A percentile compares a stretch with the other conserved stretches of the same genome.
These are phyloP conservation scores for Davidsoniella neocaledoniae DNA, from an alignment of 2,329 filamentous ascomycete species.

Conservation along the genomic window DNA sequence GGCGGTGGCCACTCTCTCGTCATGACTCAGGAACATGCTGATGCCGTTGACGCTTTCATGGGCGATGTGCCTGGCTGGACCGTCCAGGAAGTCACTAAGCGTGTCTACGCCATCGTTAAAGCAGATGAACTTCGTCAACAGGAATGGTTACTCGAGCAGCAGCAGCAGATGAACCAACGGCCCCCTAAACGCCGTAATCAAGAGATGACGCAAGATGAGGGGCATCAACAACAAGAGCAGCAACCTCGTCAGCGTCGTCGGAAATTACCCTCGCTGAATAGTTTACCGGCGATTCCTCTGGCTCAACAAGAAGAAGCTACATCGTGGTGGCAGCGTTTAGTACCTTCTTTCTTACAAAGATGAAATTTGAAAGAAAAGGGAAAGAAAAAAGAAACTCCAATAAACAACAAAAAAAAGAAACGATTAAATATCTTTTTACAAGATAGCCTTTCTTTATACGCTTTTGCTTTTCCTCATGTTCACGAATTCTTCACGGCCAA, in stretches of 20 bases:
- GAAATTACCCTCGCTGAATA: too few relatives aligned
- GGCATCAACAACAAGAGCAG: neutral
- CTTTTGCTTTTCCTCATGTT: neutral
- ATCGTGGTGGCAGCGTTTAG: slow-evolving; percentile 6
- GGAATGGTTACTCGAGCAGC: slow-evolving; percentile 8
- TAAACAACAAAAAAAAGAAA: too few relatives aligned
- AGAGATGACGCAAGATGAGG: too few relatives aligned
- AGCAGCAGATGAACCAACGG: neutral
- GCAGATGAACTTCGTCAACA: slow-evolving; percentile 10
- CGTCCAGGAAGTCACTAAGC: slow-evolving; percentile 30
- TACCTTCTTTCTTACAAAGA: slow-evolving; percentile 1
- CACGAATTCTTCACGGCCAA: neutral
- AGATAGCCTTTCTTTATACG: neutral
- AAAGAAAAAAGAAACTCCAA: too few relatives aligned
- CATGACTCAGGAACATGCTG: slow-evolving; percentile 39
- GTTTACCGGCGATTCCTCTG: too few relatives aligned
- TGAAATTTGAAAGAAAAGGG: too few relatives aligned
- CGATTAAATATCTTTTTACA: too few relatives aligned
- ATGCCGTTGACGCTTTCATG: slow-evolving; percentile 38
- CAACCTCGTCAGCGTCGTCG: neutral
- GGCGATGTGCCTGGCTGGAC: slow-evolving; percentile 32
- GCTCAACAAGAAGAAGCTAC: neutral
- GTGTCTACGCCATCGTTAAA: slow-evolving; percentile 27
- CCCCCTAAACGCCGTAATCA: too few relatives aligned
- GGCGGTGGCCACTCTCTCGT: slow-evolving; percentile 29